A percentile compares a stretch with the other conserved stretches of the same genome.
Evolutionary conservation across 2,329 filamentous ascomycete species (phyloP).

Genomic region (Xylaria sp.): DNA sequence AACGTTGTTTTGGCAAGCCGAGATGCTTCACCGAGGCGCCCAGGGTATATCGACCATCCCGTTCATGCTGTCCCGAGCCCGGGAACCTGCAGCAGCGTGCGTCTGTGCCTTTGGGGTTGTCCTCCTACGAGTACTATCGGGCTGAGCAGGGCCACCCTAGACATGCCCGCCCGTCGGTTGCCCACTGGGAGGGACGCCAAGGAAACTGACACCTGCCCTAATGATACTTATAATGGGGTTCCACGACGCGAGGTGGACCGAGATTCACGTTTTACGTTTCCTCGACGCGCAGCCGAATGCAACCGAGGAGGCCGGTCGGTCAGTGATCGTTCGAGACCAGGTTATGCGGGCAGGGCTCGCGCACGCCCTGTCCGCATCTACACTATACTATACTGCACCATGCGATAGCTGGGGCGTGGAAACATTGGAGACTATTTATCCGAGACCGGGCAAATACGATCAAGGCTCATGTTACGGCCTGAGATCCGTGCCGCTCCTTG

Average conservation of each 20-base stretch:
- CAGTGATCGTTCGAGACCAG: constrained; percentile 7
- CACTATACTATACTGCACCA: not conserved
- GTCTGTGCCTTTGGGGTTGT: constrained; percentile 3
- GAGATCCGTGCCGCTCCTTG: not conserved
- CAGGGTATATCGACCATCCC: constrained; percentile 14
- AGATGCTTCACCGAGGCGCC: constrained; percentile 26
- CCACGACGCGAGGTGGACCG: constrained; percentile 15
- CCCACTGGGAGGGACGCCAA: constrained; percentile 24
- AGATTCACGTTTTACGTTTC: constrained; percentile 17
- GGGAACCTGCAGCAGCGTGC: constrained; percentile 30
- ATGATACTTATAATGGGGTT: constrained; percentile 16
- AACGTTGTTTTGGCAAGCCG: constrained; percentile 16
- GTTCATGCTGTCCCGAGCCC: constrained; percentile 30
- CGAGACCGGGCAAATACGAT: constrained; percentile 3
- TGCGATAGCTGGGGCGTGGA: not conserved
- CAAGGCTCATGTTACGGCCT: constrained; percentile 3
- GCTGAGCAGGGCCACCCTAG: constrained; percentile 8
- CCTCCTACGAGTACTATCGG: not conserved
- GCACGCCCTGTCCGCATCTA: not conserved
- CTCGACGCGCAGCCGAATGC: constrained; percentile 19
- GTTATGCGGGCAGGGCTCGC: constrained; percentile 19
- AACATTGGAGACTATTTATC: constrained; percentile 17
- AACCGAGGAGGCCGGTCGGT: constrained; percentile 12
- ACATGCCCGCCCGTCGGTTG: constrained; percentile 17
- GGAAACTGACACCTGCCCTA: constrained; percentile 30